Evolutionary conservation across 164 flowering plant species (phyloP).

Genomic region (Nelumbo lutea): DNA sequence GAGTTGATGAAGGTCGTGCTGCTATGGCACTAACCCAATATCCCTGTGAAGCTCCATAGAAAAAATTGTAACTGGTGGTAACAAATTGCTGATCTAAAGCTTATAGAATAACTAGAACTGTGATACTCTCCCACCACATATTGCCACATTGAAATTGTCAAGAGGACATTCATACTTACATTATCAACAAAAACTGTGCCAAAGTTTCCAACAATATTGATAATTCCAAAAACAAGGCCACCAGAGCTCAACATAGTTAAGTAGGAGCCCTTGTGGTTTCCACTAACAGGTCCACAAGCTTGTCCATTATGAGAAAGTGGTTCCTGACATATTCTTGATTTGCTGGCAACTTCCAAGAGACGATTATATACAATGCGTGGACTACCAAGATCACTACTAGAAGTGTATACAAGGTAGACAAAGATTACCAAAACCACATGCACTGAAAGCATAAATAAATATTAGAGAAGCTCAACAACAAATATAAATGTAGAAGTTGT

Average conservation of each 20-base stretch:
- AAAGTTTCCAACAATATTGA: slow-evolving; percentile 91
- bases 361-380: slow-evolving; percentile 66
- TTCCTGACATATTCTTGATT: slow-evolving; percentile 61
- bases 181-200: slow-evolving; percentile 98
- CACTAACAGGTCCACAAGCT: slow-evolving; percentile 83
- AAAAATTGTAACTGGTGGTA: not conserved
- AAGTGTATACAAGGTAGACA: slow-evolving; percentile 77
- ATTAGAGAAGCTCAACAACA: not conserved
- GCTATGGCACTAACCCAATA: slow-evolving; percentile 98
- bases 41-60: slow-evolving; percentile 40
- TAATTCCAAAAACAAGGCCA: slow-evolving; percentile 84
- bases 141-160: not conserved
- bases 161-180: slow-evolving; percentile 34
- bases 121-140: too few relatives aligned
- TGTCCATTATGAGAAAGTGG: slow-evolving; percentile 75
- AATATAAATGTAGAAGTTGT: not conserved
- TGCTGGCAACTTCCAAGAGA: slow-evolving; percentile 61
- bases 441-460: slow-evolving; percentile 43
- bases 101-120: not conserved
- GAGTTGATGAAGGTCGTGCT: slow-evolving; percentile 92
- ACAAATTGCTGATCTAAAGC: not conserved
- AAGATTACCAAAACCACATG: slow-evolving; percentile 87
- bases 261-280: slow-evolving; percentile 82
- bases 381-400: slow-evolving; percentile 83
- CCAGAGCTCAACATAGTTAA: slow-evolving; percentile 91